Conservation (phyloP, 164 flowering plant genomes). For the Tinospora cordifolia region DNA sequence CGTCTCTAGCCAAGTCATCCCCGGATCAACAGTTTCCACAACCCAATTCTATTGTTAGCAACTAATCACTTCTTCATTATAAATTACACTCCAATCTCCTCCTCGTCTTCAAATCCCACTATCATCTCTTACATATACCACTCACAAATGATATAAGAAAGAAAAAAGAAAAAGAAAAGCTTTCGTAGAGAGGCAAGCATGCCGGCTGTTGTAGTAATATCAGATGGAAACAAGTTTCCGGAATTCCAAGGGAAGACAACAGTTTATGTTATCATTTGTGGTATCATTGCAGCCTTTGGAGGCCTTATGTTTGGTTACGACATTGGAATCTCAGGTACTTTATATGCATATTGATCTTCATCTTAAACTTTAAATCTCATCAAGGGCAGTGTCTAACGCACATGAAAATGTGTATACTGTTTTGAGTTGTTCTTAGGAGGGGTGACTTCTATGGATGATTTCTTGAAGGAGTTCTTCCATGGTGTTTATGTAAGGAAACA, state of each 20-base stretch:
- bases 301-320: slow-evolving; percentile 28
- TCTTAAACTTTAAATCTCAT: not conserved
- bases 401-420: not conserved
- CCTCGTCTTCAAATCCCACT: too few relatives aligned
- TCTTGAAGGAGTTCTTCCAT: slow-evolving; percentile 55
- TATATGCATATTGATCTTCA: too few relatives aligned
- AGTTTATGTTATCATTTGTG: slow-evolving; percentile 14
- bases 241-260: slow-evolving; percentile 11
- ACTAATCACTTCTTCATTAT: too few relatives aligned
- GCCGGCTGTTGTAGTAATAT: not conserved
- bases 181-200: not conserved
- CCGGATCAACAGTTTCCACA: too few relatives aligned
- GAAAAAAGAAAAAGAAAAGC: too few relatives aligned
- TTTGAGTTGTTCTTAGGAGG: slow-evolving; percentile 33
- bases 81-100: too few relatives aligned
- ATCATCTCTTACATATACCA: too few relatives aligned
- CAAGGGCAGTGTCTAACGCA: not conserved
- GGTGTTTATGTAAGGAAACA: slow-evolving; percentile 34
- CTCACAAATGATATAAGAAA: too few relatives aligned
- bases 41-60: too few relatives aligned
- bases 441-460: slow-evolving; percentile 67
- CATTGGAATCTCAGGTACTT: slow-evolving; percentile 27
- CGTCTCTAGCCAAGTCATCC: too few relatives aligned
- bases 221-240: not conserved
- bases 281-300: slow-evolving; percentile 19